These are phyloP conservation scores for Adansonia digitata DNA, from an alignment of 345 rosid genomes.

Conservation along the genomic window DNA sequence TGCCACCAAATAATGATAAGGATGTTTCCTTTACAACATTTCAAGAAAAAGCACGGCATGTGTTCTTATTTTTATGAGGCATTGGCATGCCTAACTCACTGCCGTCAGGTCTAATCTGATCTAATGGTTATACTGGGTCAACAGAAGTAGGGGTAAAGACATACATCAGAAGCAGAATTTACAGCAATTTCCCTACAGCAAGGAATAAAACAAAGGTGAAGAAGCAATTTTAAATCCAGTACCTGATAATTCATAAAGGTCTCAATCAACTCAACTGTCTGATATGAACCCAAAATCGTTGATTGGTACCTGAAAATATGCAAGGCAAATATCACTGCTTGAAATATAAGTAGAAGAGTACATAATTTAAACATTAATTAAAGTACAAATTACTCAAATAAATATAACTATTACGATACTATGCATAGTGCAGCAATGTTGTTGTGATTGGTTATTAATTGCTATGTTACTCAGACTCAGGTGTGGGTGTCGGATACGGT, in stretches of 20 bases:
- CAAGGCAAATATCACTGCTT: background rate
- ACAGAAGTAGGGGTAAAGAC: background rate
- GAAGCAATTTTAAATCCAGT: background rate
- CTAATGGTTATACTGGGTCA: background rate
- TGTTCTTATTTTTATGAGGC: background rate
- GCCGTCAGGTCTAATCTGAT: background rate
- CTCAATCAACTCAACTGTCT: constrained; percentile 90
- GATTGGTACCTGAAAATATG: constrained; percentile 85
- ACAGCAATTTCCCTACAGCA: background rate
- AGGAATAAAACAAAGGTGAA: background rate
- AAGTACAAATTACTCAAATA: background rate
- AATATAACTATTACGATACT: background rate
- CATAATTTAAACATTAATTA: background rate
- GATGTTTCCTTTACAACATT: background rate
- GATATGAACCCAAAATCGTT: constrained; percentile 83
- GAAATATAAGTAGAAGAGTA: background rate
- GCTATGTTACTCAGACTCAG: no score
- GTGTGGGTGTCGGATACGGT: no score
- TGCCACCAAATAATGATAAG: background rate
- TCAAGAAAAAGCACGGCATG: background rate
- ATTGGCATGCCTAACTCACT: background rate
- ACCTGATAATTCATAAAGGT: constrained; percentile 99
- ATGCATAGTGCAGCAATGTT: background rate
- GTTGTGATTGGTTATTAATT: background rate
- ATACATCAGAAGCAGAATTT: background rate